Evolutionary conservation across 441 rosid species (phyloP), one percentile per base, ranked within the genome.

Genomic region (Hura crepitans): DNA sequence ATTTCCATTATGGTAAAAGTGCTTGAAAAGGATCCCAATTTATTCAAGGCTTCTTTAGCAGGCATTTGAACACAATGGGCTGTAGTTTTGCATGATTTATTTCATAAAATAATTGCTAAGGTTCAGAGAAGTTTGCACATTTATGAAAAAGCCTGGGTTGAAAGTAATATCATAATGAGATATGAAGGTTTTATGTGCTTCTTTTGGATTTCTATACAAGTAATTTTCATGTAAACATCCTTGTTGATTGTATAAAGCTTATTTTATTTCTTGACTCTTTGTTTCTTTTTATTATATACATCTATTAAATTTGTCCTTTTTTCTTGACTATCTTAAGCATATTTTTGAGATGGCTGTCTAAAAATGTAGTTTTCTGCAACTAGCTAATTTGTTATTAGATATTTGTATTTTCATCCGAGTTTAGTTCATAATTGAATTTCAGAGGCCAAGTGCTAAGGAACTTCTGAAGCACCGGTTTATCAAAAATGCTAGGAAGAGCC

Each of bases 381-480:
- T 65, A 30, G 58, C 35, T 14, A 20, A 65, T 94, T 15, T 31
- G 47, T 42, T 45, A 7, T 54, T 55, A 67, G 43, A 54, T 65
- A 72, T 18, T 77, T 42, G 31, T 47, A 5, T 65, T 54, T 64
- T 18, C 13, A 0, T 63, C 37, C 63, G 4, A 62, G 55, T 91
- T 57, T 70, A 67, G 46, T 66, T 57, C 66, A 70, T 66, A 58
- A 46, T 84, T 63, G 57, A 59, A 78, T 82, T 85, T 74, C 93
- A 92, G 99, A 86, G 98, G 82, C 90, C 84, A 80, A 89, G 90
- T 80, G 99, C 99, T 62, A 95, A 83, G 87, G 99, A 95, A 73
- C 97, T 95, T 80, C 83, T 91, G 76, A 95, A 82, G 85, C 93
- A 89, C 60, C 96, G 96, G 22, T 95, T 92, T 75, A 91, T 92